These are phyloP conservation scores for Flueggea neowawraea DNA, from an alignment of 441 rosid genomes.

Conservation along the genomic window DNA sequence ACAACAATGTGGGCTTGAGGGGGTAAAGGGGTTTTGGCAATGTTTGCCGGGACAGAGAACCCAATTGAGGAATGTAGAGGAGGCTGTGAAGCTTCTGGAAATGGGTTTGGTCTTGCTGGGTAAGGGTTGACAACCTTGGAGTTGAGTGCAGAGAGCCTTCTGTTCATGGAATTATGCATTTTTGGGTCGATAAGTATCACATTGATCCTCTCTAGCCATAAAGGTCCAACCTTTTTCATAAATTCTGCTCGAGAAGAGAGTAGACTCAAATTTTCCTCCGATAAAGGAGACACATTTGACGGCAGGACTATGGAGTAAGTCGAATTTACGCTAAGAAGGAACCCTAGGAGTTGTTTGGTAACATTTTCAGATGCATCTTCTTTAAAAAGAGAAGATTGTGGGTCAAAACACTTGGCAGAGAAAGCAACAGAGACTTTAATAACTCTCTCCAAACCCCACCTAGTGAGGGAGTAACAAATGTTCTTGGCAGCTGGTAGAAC, in stretches of 20 bases:
- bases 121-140: conserved; percentile 28
- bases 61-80: conserved; percentile 50
- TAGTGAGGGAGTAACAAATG: conserved; percentile 49
- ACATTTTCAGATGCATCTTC: conserved; percentile 19
- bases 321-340: conserved; percentile 48
- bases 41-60: conserved; percentile 42
- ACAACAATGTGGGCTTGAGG: conserved; percentile 16
- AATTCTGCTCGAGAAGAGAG: conserved; percentile 24
- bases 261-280: conserved; percentile 22
- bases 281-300: conserved; percentile 27
- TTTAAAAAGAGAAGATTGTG: conserved; percentile 12
- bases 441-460: conserved; percentile 72
- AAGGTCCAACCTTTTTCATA: conserved; percentile 43
- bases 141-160: conserved; percentile 43
- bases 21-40: conserved; percentile 34
- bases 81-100: conserved; percentile 40
- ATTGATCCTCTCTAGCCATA: conserved; percentile 34
- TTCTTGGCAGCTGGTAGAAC: conserved; percentile 51
- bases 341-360: conserved; percentile 34
- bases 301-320: conserved; percentile 47
- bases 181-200: conserved; percentile 26
- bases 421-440: conserved; percentile 60
- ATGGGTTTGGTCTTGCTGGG: conserved; percentile 44
- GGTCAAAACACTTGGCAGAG: conserved; percentile 35
- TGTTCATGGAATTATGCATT: conserved; percentile 16